phyloP scores from a whole-genome alignment of 805 yeast genomes.

The Teunomyces lycoperdinae region DNA sequence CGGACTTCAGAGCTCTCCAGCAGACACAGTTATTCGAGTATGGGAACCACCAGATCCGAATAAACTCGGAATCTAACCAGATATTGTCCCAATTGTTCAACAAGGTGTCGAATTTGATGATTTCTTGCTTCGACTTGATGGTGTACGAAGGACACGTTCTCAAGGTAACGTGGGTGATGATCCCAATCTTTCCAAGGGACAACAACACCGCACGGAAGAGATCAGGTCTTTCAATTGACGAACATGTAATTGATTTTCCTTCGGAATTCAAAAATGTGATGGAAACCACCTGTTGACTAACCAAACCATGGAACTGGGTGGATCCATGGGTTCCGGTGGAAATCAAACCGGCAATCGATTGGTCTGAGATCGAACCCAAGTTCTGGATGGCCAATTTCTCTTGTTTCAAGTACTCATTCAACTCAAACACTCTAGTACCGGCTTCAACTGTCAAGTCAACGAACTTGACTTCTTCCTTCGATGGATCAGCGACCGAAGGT shows the following conservation, averaged over 20 bases:
- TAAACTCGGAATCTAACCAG: slow-evolving; percentile 89
- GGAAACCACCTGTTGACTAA: slow-evolving; percentile 82
- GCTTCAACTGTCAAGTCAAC: slow-evolving; percentile 95
- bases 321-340: slow-evolving; percentile 98
- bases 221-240: slow-evolving; percentile 59
- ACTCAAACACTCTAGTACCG: slow-evolving; percentile 74
- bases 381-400: slow-evolving; percentile 81
- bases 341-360: slow-evolving; percentile 91
- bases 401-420: slow-evolving; percentile 62
- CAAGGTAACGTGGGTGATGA: slow-evolving; percentile 80
- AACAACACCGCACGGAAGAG: slow-evolving; percentile 79
- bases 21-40: slow-evolving; percentile 80
- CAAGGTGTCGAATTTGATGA: slow-evolving; percentile 72
- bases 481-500: slow-evolving; percentile 27
- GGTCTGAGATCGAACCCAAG: slow-evolving; percentile 91
- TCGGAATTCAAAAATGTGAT: slow-evolving; percentile 70
- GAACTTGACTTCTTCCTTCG: slow-evolving; percentile 48
- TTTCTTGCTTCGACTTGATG: slow-evolving; percentile 76
- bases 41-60: slow-evolving; percentile 98
- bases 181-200: slow-evolving; percentile 88
- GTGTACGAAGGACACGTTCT: slow-evolving; percentile 84
- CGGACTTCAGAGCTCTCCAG: slow-evolving; percentile 85
- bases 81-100: slow-evolving; percentile 70
- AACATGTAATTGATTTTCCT: slow-evolving; percentile 70
- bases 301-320: slow-evolving; percentile 86